A percentile compares a stretch with the other conserved stretches of the same genome.
Evolutionary conservation across 2,329 filamentous ascomycete species (phyloP).

Genomic region (Pestalotiopsis sp.): DNA sequence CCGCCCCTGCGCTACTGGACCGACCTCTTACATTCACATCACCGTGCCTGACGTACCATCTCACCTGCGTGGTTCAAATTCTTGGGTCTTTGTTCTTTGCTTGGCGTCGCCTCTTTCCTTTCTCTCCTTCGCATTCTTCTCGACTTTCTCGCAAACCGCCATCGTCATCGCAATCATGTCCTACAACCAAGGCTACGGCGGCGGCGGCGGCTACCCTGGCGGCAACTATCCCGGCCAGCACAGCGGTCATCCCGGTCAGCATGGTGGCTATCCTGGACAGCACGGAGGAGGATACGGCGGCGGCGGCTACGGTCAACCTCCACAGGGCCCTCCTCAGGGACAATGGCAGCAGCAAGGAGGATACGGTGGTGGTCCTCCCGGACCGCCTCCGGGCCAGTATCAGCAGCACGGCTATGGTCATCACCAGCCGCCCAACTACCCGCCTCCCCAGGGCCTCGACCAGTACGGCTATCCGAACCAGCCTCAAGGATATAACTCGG

Average conservation of each 20-base stretch:
- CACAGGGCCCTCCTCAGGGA: slow-evolving; percentile 6
- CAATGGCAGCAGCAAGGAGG: slow-evolving; percentile 19
- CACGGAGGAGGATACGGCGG: slow-evolving; percentile 13
- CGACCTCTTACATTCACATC: slow-evolving; percentile 2
- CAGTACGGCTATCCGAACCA: slow-evolving; percentile 48
- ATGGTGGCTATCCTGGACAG: slow-evolving; percentile 3
- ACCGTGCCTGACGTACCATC: too few relatives aligned
- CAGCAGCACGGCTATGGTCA: slow-evolving; percentile 16
- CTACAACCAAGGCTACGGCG: slow-evolving; percentile 16
- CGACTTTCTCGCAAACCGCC: not conserved
- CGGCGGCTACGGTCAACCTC: slow-evolving; percentile 13
- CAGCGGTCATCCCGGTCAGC: slow-evolving; percentile 8
- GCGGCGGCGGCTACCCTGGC: slow-evolving; percentile 15
- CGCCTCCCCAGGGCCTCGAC: slow-evolving; percentile 46
- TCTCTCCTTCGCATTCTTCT: not conserved
- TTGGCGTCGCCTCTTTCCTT: not conserved
- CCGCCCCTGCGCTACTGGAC: not conserved
- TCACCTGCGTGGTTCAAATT: not conserved
- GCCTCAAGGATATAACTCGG: slow-evolving; percentile 23
- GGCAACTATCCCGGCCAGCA: slow-evolving; percentile 4
- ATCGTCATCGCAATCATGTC: slow-evolving; percentile 8
- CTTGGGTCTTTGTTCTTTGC: not conserved
- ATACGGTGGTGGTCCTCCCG: slow-evolving; percentile 22
- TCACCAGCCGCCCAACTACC: slow-evolving; percentile 29
- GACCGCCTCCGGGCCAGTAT: slow-evolving; percentile 14